phyloP scores from a whole-genome alignment of 1,284 basidiomycete species.

The Gymnopus androsaceus region DNA sequence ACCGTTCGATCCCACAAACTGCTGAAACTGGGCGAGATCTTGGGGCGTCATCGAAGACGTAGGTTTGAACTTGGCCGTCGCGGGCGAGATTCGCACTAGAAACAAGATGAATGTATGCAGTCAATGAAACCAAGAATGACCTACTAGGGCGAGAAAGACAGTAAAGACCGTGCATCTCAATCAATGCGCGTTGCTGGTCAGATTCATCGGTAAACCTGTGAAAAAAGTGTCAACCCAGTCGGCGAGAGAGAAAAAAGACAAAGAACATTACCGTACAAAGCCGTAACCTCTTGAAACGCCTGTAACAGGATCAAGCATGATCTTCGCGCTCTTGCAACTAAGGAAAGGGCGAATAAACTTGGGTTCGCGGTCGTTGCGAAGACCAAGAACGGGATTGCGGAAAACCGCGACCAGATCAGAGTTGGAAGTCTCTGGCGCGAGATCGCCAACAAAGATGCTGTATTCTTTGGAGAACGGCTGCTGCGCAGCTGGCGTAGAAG shows the following conservation, averaged over 20 bases:
- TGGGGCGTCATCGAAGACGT: slow-evolving; percentile 41
- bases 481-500: slow-evolving; percentile 29
- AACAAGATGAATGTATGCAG: slow-evolving; percentile 31
- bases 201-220: slow-evolving; percentile 80
- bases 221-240: slow-evolving; percentile 13
- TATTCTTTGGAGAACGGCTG: slow-evolving; percentile 72
- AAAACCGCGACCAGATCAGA: slow-evolving; percentile 88
- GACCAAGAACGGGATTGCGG: slow-evolving; percentile 79
- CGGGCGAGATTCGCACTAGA: slow-evolving; percentile 84
- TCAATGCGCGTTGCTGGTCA: slow-evolving; percentile 84
- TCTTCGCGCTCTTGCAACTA: slow-evolving; percentile 91
- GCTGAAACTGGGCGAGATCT: slow-evolving; percentile 8
- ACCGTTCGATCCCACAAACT: neutral
- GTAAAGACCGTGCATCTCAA: slow-evolving; percentile 88
- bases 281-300: slow-evolving; percentile 90
- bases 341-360: slow-evolving; percentile 84
- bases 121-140: slow-evolving; percentile 31
- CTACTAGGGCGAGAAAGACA: slow-evolving; percentile 82
- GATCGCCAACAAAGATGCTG: slow-evolving; percentile 89
- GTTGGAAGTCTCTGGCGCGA: slow-evolving; percentile 88
- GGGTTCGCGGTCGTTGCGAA: slow-evolving; percentile 78
- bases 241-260: neutral
- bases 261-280: slow-evolving; percentile 72
- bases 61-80: slow-evolving; percentile 84
- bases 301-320: slow-evolving; percentile 87